phyloP scores from a whole-genome alignment of 2,329 filamentous ascomycete species.

The Acrocalymma vagum region DNA sequence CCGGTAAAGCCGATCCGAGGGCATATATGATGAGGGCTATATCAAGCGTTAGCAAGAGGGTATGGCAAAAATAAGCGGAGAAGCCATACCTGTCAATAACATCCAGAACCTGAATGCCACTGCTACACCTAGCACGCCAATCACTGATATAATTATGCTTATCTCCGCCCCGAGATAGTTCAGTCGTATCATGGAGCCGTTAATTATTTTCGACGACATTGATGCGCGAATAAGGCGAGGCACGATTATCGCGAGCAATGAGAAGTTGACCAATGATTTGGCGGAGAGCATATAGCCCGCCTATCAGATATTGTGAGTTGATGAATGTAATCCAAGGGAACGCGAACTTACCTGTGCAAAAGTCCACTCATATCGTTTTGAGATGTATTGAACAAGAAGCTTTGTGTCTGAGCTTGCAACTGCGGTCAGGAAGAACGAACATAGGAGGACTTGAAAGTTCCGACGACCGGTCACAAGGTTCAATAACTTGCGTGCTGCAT shows the following conservation, averaged over 20 bases:
- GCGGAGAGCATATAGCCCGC: constrained; percentile 48
- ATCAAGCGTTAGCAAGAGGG: constrained; percentile 6
- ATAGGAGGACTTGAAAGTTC: constrained; percentile 44
- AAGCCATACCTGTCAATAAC: constrained; percentile 28
- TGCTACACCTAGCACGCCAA: constrained; percentile 44
- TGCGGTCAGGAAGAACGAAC: constrained; percentile 44
- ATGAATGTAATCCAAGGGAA: neutral
- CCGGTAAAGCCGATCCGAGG: constrained; percentile 47
- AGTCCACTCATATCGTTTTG: constrained; percentile 48
- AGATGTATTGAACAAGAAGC: constrained; percentile 48
- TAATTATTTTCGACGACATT: constrained; percentile 27
- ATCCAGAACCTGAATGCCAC: constrained; percentile 41
- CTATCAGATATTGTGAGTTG: constrained; percentile 11
- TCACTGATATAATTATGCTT: constrained; percentile 42
- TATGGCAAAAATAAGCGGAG: neutral
- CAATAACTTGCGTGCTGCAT: constrained; percentile 25
- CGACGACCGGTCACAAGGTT: constrained; percentile 30
- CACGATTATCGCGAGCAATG: constrained; percentile 40
- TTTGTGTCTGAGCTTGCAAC: constrained; percentile 50
- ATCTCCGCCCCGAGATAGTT: constrained; percentile 41
- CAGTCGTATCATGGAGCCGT: constrained; percentile 35
- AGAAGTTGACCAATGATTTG: constrained; percentile 47
- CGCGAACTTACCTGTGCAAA: constrained; percentile 36
- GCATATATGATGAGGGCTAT: constrained; percentile 47
- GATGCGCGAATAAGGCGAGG: constrained; percentile 42